Evolutionary conservation across 192 early-diverging fungal species (phyloP).

Genomic region (Podila clonocystis): DNA sequence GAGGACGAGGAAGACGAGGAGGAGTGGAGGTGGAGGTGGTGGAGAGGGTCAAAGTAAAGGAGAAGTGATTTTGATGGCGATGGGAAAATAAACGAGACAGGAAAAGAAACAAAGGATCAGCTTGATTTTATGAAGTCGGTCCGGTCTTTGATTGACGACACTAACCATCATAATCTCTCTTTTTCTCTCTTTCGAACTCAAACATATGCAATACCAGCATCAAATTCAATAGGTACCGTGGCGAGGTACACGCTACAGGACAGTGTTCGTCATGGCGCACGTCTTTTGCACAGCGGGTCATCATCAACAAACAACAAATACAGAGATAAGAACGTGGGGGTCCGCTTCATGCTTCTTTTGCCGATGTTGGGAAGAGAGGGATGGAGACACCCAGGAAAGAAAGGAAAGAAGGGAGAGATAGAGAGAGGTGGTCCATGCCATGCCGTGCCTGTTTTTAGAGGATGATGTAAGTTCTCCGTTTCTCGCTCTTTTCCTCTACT

Average conservation of each 20-base stretch:
- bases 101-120: neutral
- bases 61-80: neutral
- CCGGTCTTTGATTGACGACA: neutral
- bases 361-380: too few species aligned
- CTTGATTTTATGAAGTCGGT: neutral
- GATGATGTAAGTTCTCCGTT: too few species aligned
- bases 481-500: too few species aligned
- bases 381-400: neutral
- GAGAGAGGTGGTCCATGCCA: neutral
- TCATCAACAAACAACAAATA: too few species aligned
- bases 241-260: too few species aligned
- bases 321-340: too few species aligned
- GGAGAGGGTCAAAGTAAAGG: neutral
- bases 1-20: conserved; percentile 2
- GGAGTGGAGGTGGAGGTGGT: neutral
- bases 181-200: too few species aligned
- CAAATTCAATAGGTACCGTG: too few species aligned
- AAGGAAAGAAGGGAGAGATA: neutral
- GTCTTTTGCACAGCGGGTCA: too few species aligned
- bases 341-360: too few species aligned
- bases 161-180: neutral
- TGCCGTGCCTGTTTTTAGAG: neutral
- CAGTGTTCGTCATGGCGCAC: too few species aligned
- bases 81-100: neutral
- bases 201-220: too few species aligned